phyloP scores from a whole-genome alignment of 2,329 filamentous ascomycete genomes.

The Claviceps quebecensis region DNA sequence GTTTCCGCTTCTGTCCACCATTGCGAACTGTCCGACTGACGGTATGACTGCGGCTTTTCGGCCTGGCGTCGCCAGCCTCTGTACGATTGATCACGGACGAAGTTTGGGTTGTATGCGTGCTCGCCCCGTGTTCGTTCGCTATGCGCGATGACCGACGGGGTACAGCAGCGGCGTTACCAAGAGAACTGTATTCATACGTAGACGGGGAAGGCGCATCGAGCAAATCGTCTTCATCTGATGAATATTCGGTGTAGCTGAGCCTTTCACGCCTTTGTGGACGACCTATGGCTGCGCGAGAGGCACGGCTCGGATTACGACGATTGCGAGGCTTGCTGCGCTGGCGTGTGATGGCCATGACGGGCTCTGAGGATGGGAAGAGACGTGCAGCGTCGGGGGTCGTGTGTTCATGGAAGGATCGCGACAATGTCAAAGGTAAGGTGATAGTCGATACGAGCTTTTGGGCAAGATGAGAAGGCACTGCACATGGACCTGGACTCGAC shows the following conservation, averaged over 20 bases:
- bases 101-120: not conserved
- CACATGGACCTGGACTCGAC: not conserved
- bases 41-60: not conserved
- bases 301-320: slow-evolving; percentile 13
- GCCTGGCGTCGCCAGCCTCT: too few relatives aligned
- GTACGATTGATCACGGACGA: not conserved
- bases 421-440: too few relatives aligned
- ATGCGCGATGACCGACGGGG: slow-evolving; percentile 1
- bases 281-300: slow-evolving; percentile 6
- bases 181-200: not conserved
- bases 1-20: slow-evolving; percentile 10
- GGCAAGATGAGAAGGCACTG: not conserved
- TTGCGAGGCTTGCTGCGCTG: slow-evolving; percentile 1
- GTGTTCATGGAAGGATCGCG: too few relatives aligned
- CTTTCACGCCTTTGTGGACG: slow-evolving; percentile 3
- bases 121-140: not conserved
- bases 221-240: not conserved
- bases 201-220: slow-evolving; percentile 1
- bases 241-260: slow-evolving; percentile 5
- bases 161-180: not conserved
- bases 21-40: not conserved
- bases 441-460: not conserved
- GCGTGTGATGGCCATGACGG: slow-evolving; percentile 15
- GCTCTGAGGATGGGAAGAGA: not conserved
- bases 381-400: too few relatives aligned